A percentile compares a stretch with the other conserved stretches of the same genome.
Evolutionary conservation across 1,284 basidiomycete genomes (phyloP).

Genomic region (Malassezia vespertilionis): DNA sequence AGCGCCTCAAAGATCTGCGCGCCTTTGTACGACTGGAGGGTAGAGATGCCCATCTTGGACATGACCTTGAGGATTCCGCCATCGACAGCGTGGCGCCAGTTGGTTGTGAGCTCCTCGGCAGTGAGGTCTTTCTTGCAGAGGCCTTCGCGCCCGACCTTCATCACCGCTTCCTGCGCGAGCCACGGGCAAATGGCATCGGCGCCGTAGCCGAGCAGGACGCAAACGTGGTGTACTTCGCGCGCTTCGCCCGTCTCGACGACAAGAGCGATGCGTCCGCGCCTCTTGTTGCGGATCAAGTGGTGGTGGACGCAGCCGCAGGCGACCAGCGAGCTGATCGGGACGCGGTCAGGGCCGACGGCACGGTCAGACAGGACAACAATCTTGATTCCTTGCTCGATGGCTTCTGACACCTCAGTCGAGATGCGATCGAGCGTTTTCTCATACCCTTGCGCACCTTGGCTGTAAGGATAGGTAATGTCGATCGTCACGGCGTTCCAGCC

Average conservation of each 20-base stretch:
- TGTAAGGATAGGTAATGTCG: conserved; percentile 43
- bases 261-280: conserved; percentile 37
- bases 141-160: conserved; percentile 41
- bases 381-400: conserved; percentile 33
- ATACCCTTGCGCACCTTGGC: conserved; percentile 36
- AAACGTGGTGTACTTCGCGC: conserved; percentile 45
- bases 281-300: conserved; percentile 45
- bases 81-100: conserved; percentile 37
- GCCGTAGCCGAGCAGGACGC: conserved; percentile 43
- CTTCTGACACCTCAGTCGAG: conserved; percentile 37
- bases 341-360: conserved; percentile 30
- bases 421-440: conserved; percentile 38
- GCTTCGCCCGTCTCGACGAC: conserved; percentile 43
- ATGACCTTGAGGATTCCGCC: conserved; percentile 43
- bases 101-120: conserved; percentile 30
- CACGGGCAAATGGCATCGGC: conserved; percentile 46
- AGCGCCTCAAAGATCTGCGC: conserved; percentile 46
- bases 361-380: conserved; percentile 42
- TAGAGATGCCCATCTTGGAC: conserved; percentile 46
- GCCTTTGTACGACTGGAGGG: conserved; percentile 43
- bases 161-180: conserved; percentile 42
- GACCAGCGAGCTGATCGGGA: conserved; percentile 38
- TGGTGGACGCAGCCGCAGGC: conserved; percentile 45
- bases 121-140: conserved; percentile 38
- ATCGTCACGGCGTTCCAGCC: conserved; percentile 37